Conservation (phyloP, 345 rosid genomes). For the Pistacia integerrima region DNA sequence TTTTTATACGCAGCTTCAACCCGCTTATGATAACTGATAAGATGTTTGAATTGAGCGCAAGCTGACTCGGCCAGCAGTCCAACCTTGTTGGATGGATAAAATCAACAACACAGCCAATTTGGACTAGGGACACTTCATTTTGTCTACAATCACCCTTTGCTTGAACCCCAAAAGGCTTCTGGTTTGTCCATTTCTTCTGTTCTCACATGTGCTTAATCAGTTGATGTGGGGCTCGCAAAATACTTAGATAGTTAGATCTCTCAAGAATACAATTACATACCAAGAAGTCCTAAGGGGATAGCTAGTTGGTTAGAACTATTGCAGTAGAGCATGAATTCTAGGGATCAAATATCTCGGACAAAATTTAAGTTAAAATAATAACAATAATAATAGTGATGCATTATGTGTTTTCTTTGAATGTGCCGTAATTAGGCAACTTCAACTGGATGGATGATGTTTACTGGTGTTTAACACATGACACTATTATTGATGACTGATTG, state of each 20-base stretch:
- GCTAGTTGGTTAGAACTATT: no score
- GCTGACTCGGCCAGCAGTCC: constrained; percentile 13
- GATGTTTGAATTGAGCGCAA: background rate
- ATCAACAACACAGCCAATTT: constrained; percentile 19
- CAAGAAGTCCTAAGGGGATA: background rate
- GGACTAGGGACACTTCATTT: constrained; percentile 25
- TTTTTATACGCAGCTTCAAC: background rate
- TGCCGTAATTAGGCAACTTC: background rate
- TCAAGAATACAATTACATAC: background rate
- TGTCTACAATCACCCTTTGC: constrained; percentile 19
- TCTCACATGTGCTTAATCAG: constrained; percentile 22
- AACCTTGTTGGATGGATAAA: constrained; percentile 39
- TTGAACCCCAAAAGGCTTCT: background rate
- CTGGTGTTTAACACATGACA: background rate
- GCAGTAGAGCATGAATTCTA: no score
- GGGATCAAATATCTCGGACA: no score
- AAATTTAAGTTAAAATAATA: no score
- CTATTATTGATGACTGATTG: constrained; percentile 7
- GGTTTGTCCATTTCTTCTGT: constrained; percentile 20
- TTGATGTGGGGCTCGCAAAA: background rate
- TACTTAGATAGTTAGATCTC: no score
- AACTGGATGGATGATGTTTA: background rate
- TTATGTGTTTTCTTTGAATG: background rate
- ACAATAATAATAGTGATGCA: background rate
- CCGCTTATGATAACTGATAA: background rate